A percentile compares a stretch with the other conserved stretches of the same genome.
Conservation (phyloP, 805 yeast genomes). For the Candida dendrica region DNA sequence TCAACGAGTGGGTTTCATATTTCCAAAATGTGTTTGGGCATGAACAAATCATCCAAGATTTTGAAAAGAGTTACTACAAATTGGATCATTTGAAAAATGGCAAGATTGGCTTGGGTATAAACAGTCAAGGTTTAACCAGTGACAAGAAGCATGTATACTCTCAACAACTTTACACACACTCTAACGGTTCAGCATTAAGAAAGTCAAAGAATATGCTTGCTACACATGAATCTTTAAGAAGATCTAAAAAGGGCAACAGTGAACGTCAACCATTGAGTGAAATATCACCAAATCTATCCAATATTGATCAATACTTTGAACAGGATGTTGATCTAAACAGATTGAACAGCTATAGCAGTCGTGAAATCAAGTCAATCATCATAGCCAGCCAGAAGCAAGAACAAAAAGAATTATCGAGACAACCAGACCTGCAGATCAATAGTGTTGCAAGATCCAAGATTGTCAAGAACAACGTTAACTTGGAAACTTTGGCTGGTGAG, state of each 20-base stretch:
- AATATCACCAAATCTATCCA: constrained; percentile 4
- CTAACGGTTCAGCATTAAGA: constrained; percentile 5
- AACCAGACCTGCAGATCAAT: background rate
- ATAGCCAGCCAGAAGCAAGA: background rate
- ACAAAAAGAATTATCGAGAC: background rate
- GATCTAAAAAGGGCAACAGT: background rate
- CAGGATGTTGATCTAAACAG: constrained; percentile 4
- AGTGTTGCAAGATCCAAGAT: constrained; percentile 1
- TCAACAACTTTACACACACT: constrained; percentile 2
- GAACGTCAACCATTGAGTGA: constrained; percentile 1
- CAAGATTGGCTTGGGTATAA: constrained; percentile 16
- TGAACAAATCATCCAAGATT: constrained; percentile 2
- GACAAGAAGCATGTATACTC: background rate
- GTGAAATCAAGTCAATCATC: constrained; percentile 2
- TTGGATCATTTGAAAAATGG: constrained; percentile 7
- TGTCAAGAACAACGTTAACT: background rate
- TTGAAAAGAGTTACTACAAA: constrained; percentile 5
- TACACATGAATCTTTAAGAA: constrained; percentile 13
- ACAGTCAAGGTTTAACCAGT: background rate
- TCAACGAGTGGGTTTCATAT: constrained; percentile 11
- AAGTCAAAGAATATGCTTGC: constrained; percentile 12
- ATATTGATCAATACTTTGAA: constrained; percentile 3
- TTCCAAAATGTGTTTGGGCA: background rate
- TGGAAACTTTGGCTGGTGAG: background rate
- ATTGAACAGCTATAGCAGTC: constrained; percentile 7